Conservation (phyloP, 2,329 filamentous ascomycete species). For the Magnaporthiopsis incrustans region DNA sequence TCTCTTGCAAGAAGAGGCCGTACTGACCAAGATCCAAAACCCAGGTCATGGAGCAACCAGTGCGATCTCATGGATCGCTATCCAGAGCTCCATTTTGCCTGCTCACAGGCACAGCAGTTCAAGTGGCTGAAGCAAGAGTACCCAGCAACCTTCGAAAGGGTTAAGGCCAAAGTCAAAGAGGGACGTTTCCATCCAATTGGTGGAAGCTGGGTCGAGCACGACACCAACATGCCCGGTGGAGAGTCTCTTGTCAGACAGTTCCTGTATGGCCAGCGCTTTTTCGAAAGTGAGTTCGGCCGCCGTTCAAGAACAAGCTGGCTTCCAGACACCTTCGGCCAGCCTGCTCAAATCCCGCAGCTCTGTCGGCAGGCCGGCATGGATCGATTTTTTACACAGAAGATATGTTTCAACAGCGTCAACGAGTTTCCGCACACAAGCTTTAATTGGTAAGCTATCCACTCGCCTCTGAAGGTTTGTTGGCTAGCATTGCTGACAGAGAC, state of each 20-base stretch:
- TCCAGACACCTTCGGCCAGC: slow-evolving; percentile 63
- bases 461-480: background rate
- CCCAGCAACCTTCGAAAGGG: slow-evolving; percentile 55
- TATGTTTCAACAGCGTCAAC: slow-evolving; percentile 69
- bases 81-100: slow-evolving; percentile 57
- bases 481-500: too few relatives aligned
- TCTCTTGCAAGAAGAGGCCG: background rate
- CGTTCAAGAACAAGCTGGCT: slow-evolving; percentile 60
- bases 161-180: slow-evolving; percentile 58
- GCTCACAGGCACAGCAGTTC: slow-evolving; percentile 45
- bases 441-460: slow-evolving; percentile 39
- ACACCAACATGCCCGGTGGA: slow-evolving; percentile 61
- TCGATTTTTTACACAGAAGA: slow-evolving; percentile 61
- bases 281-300: slow-evolving; percentile 57
- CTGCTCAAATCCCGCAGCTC: slow-evolving; percentile 57
- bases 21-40: background rate
- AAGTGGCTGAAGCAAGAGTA: slow-evolving; percentile 62
- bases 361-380: slow-evolving; percentile 60
- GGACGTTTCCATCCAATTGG: slow-evolving; percentile 60
- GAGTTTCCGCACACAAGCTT: slow-evolving; percentile 66
- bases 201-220: slow-evolving; percentile 64
- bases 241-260: slow-evolving; percentile 62
- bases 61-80: slow-evolving; percentile 62
- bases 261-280: slow-evolving; percentile 59
- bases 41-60: slow-evolving; percentile 53